Evolutionary conservation across 441 rosid species (phyloP).

Genomic region (Adansonia gregorii): DNA sequence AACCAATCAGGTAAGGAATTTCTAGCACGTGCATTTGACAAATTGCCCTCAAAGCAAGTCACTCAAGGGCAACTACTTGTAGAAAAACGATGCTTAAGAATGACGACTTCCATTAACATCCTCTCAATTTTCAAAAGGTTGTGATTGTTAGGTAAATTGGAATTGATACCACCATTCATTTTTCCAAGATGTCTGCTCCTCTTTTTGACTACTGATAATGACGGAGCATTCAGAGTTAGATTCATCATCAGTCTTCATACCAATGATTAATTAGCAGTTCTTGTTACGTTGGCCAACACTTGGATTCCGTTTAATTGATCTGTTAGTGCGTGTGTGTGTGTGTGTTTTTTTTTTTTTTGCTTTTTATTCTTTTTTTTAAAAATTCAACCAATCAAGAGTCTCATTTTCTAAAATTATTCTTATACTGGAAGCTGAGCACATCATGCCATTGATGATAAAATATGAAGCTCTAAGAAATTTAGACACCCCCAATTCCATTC

Average conservation of each 20-base stretch:
- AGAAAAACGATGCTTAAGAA: not conserved
- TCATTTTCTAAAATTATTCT: too few species aligned
- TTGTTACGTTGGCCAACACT: not conserved
- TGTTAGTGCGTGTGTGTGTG: not conserved
- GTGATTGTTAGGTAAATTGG: not conserved
- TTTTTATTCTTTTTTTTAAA: too few species aligned
- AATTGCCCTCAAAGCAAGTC: not conserved
- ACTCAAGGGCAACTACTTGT: not conserved
- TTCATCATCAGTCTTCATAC: not conserved
- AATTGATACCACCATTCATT: not conserved
- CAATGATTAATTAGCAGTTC: not conserved
- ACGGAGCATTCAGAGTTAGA: not conserved
- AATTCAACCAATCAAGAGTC: too few species aligned
- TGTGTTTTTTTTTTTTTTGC: too few species aligned
- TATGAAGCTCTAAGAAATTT: too few species aligned
- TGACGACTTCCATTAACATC: too few species aligned
- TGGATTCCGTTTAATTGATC: not conserved
- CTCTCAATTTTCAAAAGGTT: not conserved
- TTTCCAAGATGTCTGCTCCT: not conserved
- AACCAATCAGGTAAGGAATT: not conserved
- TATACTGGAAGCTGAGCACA: not conserved
- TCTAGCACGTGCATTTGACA: slow-evolving; percentile 6
- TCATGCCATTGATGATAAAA: not conserved
- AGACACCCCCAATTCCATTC: not conserved
- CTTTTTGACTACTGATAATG: slow-evolving; percentile 8